Evolutionary conservation across 176 grass and related monocot species (phyloP), one percentile per base, ranked within the genome.

Genomic region (Oryza longistaminata): DNA sequence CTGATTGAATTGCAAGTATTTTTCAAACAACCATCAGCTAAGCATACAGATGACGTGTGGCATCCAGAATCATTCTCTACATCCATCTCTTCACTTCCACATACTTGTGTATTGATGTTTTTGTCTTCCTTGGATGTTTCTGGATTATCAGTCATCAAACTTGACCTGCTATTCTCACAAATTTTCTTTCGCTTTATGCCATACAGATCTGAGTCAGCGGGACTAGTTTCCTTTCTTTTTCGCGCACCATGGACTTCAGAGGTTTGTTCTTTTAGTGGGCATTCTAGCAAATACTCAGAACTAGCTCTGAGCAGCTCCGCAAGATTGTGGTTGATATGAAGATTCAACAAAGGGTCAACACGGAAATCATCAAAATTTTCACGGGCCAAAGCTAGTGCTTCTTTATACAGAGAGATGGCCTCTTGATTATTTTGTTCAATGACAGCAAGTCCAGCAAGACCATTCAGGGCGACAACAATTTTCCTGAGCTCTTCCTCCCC

Each of bases 401-500:
- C 96, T 83, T 87, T 95, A 87, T 98, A 98, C 69, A 98, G 83
- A 61, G 93, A 93, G 53, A 95, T 94, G 72, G 96, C 92, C 65
- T 83, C 82, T 80, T 88, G 81, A 21, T 85, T 90, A 81, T 88
- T 92, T 75, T 88, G 85, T 92, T 95, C 96, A 69, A 98, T 93
- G 65, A 87, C 85, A 89, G 96, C 91, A 88, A 98, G 83, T 66
- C 89, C 96, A 71, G 96, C 96, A 81, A 98, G 87, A 90, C 96
- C 96, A 88, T 95, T 98, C 53, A 98, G 71, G 68, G 96, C 81
- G 85, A 93, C 91, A 80, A 98, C 73, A 85, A 93, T 53, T 90
- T 98, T 95, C 81, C 96, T 90, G 45, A 98, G 89, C 78, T 94
- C 96, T 88, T 98, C 96, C 82, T 98, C 93, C 83, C 96, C 96